Evolutionary conservation across 768 basidiomycete genomes (phyloP), one percentile per base, ranked within the genome.

Genomic region (Phaeotremella skinneri): DNA sequence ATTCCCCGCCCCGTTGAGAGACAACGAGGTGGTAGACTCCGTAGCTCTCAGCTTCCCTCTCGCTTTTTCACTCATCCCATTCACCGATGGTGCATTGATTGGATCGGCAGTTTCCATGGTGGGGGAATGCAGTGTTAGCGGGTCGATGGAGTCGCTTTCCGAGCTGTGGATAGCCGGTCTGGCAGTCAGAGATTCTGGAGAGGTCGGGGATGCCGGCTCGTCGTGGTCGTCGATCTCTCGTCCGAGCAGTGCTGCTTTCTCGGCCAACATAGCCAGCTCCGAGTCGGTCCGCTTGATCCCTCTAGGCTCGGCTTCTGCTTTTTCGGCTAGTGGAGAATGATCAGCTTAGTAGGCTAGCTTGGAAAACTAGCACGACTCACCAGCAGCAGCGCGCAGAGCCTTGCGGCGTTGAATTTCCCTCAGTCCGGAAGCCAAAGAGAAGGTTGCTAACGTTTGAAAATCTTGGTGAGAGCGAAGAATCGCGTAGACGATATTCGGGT

Each of bases 401-500:
- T 58, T 84, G 73, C 72, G 90, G 11, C 89, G 83, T 52, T 85
- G 84, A 25, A 97, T 87, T 68, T 96, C 92, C 2, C 88, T 82
- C 42, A 98, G 81, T 7, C 88, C 94, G n/a, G 83, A 81, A 1
- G 87, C 81, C 7, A 99, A 81, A 0, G 92, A 96, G 72, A 98
- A 94, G 0, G 88, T 94, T 1, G 91, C 91, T 17, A 99, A 81
- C 61, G 89, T 86, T 73, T 96, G 88, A 73, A 99, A 94, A 1
- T 82, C 81, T 66, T 88, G 86, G 76, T 91, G 89, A 0, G 90
- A 83, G 6, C 88, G 84, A 2, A 98, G 79, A 52, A 98, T 84
- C 2, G 87, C 87, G 73, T 96, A 93, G 49, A 91, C 80, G 34
- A 98, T 76, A 69, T 94, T 88, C 0, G 93, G 86, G 73, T 96